These are phyloP conservation scores for Cladosporium sp. DNA, from an alignment of 2,329 filamentous ascomycete genomes.

Conservation along the genomic window DNA sequence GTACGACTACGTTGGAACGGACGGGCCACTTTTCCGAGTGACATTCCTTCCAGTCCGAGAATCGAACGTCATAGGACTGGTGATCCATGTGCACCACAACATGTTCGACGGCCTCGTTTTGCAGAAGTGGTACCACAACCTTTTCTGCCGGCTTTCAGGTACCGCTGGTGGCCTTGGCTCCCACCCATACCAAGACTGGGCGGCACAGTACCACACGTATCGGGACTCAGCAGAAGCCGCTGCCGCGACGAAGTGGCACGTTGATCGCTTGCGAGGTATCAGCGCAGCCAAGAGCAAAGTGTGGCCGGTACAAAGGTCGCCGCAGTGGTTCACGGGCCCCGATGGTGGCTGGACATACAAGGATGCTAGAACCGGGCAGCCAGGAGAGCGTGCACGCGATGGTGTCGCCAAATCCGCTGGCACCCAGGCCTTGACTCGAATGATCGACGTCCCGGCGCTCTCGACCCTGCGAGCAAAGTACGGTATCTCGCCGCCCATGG, in stretches of 20 bases:
- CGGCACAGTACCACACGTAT: no score
- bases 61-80: neutral
- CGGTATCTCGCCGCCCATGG: slow-evolving; percentile 2
- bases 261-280: slow-evolving; percentile 15
- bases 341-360: neutral
- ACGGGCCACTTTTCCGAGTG: no score
- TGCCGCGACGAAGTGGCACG: slow-evolving; percentile 3
- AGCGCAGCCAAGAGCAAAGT: neutral
- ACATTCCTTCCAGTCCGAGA: no score
- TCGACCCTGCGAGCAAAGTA: slow-evolving; percentile 12
- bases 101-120: slow-evolving; percentile 19
- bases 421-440: neutral
- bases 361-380: no score
- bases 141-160: slow-evolving; percentile 16
- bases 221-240: no score
- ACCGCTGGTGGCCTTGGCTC: neutral
- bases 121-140: neutral
- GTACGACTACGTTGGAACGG: no score
- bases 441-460: slow-evolving; percentile 2
- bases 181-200: neutral
- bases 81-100: slow-evolving; percentile 20
- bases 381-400: neutral
- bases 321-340: slow-evolving; percentile 22
- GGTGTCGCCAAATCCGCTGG: slow-evolving; percentile 4
- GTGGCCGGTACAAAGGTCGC: slow-evolving; percentile 17